Evolutionary conservation across 208 protist genomes (phyloP), one percentile per base, ranked within the genome.

Genomic region (Wallacemonas rigidus): DNA sequence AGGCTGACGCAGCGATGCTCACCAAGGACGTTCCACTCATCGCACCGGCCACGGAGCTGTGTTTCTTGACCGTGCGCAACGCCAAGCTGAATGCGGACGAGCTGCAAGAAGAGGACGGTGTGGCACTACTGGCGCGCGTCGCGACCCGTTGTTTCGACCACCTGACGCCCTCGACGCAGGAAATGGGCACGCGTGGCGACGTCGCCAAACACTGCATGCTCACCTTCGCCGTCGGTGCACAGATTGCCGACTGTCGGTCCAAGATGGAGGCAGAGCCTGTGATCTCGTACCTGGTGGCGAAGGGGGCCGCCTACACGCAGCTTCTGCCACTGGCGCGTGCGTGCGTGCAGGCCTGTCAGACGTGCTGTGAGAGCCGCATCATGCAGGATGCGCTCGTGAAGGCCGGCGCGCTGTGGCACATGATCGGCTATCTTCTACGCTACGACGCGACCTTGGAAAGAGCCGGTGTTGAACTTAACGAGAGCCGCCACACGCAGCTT

Each of bases 1-100:
- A 85, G 14, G 81, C 72, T 1, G 85, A 91, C 38, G 63, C 77
- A 0, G 64, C 88, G 40, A 90, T 95, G 72, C 81, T 97, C 54
- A 54, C 77, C 39, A 93, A 93, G 70, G 79, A 86, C 5, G 75
- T 87, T 41, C 74, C 88, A 14, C 79, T 98, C 9, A 86, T 97
- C 35, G 89, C 85, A 39, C 82, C 87, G 7, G 94, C 94, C 12
- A 87, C 81, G 62, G 92, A 97, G 74, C 75, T 99, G 41, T 93
- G 93, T 74, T 95, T 89, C 71, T 81, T 91, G 55, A 98, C 93
- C 1, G 90, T 99, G 5, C 77, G 88, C 51, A 95, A 94, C 47
- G 93, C 94, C 2, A 85, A 95, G 5, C 87, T 98, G 2, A 99
- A 99, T 70, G 88, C 95, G 9, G 94, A 98, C 65, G 97, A 98